Evolutionary conservation across 768 basidiomycete species (phyloP).

Genomic region (Kwoniella botswanensis): DNA sequence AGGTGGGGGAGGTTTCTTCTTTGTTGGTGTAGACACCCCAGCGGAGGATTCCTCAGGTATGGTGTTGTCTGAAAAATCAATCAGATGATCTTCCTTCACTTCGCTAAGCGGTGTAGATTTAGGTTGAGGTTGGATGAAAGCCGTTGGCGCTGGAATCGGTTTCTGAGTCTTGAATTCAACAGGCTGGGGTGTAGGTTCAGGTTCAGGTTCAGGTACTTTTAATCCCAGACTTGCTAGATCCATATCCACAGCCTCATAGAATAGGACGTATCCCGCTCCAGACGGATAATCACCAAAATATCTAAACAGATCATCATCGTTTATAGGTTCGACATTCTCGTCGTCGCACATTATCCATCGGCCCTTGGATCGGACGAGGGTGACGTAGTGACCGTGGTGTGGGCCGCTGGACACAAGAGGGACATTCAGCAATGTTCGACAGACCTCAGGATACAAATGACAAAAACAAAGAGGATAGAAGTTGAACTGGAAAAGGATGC

Average conservation of each 20-base stretch:
- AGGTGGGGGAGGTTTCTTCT: slow-evolving; percentile 12
- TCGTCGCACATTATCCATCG: slow-evolving; percentile 95
- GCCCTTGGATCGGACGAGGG: slow-evolving; percentile 83
- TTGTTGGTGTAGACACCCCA: neutral
- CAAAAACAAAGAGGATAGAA: neutral
- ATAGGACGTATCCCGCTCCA: slow-evolving; percentile 93
- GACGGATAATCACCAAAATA: slow-evolving; percentile 85
- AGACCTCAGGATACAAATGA: neutral
- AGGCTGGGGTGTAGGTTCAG: neutral
- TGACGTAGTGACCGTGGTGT: slow-evolving; percentile 98
- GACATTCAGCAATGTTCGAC: slow-evolving; percentile 21
- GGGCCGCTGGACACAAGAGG: slow-evolving; percentile 70
- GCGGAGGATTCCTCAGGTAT: neutral
- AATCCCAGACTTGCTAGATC: slow-evolving; percentile 75
- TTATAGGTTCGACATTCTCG: slow-evolving; percentile 83
- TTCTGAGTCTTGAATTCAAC: neutral
- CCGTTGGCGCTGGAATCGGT: neutral
- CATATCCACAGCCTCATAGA: slow-evolving; percentile 92
- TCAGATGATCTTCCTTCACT: slow-evolving; percentile 10
- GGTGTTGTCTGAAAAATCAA: slow-evolving; percentile 10
- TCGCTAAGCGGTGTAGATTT: neutral
- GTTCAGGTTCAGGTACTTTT: slow-evolving; percentile 44
- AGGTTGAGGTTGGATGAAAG: neutral
- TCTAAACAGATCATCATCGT: slow-evolving; percentile 85
- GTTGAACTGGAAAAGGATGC: neutral